Base-by-base conservation (phyloP, 1,139 yeast genomes). In the Yamadazyma trypodendri region DNA sequence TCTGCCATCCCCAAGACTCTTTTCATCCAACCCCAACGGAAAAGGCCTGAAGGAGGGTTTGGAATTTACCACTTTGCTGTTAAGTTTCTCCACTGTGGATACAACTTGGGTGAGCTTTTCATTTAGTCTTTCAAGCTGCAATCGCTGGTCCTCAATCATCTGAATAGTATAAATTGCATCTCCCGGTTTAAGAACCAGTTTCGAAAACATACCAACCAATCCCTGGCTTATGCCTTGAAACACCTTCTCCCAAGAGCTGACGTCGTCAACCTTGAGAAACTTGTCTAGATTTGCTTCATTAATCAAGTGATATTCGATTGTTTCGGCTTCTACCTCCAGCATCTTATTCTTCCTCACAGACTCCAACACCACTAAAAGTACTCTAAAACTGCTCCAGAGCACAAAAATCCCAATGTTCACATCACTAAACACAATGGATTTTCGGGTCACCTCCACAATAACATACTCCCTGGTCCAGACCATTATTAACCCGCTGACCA, bases 391-490 rank as follows among this genome's bases (percentile, higher is more conserved):
- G 30, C 62, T 55, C 67, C 67, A 65, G 12, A 56, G 41, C 22
- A 59, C 54, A 36, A 60, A 63, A 15, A 65, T 40, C 10, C 52
- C 45, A 28, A 65, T 56, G 42, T 63, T 64, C 33, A 65, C 52
- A 43, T 63, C 58, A 40, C 55, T 64, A 42, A 65, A 65, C 1
- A 63, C 63, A 31, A 61, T 49, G 22, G 53, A 48, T 35, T 51
- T 56, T 23, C 68, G 45, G 11, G 56, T 34, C n/a, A 52, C 60
- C 24, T 61, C 66, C 12, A 58, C 58, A 1, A 56, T 52, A 2
- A 65, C 55, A 37, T 50, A 49, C 15, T 42, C 44, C 36, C 68
- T 48, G 0, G 65, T 54, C 43, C 52, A 46, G 4, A 58, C 40
- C 61, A 65, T 58, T 15, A 63, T 35, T 1, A 43, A 20, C 2